Evolutionary conservation across 1,139 yeast genomes (phyloP), one percentile per base, ranked within the genome.

Genomic region (Schwanniomyces etchellsii): DNA sequence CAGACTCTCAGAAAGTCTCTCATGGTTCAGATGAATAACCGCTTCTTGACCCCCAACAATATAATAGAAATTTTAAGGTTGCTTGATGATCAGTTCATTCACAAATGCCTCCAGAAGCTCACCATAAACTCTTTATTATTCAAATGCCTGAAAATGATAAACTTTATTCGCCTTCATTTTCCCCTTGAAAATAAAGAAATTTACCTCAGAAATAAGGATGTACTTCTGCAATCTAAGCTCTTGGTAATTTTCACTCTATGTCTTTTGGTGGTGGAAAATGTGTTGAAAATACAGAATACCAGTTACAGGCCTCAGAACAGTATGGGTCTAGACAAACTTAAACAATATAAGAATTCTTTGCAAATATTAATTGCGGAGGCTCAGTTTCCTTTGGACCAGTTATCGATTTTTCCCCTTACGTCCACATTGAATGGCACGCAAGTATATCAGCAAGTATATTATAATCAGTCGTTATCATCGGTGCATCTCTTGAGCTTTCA

Each of bases 401-500:
- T 50, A 36, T 45, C 52, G 22, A 48, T 57, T 29, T 57, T 56
- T 9, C 61, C 62, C 3, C 21, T 18, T 18, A 18, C 7, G 7
- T 7, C n/a, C n/a, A 7, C 21, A n/a, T 24, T 18, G 4, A 25
- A 23, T 21, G 16, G 26, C 7, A 22, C 16, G 5, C 30, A 28
- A 6, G 22, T 18, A 15, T 28, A 16, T 14, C 50, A 50, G 32
- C 57, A 52, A 32, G 50, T 61, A 14, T 59, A 55, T 37, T 64
- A 61, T 40, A 59, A 63, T 38, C 49, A 58, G 29, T 52, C 68
- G 6, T 36, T 62, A 14, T 39, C 56, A 7, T 52, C 53, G 26
- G 35, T 62, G 10, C 65, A 64, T 37, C 42, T 62, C 36, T 60
- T 57, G 35, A 52, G 55, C 34, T 64, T 61, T 38, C 59, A 59